phyloP scores from a whole-genome alignment of 2,329 filamentous ascomycete genomes.

The Arthrinium puccinioides region DNA sequence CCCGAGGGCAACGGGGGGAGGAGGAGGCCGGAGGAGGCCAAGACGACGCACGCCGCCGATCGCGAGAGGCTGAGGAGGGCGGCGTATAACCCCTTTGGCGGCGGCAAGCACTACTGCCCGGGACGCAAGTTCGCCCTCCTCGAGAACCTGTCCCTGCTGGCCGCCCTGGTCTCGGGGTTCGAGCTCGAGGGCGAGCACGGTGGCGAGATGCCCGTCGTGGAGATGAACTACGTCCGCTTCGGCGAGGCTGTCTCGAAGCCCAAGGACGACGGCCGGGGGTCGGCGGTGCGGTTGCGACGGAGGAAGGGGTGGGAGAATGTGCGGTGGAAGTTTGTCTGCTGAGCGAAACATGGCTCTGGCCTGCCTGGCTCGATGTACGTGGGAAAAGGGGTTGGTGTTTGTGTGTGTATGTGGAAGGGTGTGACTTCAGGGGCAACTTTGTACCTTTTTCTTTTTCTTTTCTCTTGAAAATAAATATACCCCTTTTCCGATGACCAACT shows the following conservation, averaged over 20 bases:
- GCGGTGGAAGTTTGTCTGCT: constrained; percentile 11
- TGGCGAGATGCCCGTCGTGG: neutral
- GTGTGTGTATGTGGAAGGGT: no score
- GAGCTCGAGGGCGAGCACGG: constrained; percentile 12
- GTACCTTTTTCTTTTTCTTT: no score
- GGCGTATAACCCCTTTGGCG: constrained; percentile 24
- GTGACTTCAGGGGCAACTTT: no score
- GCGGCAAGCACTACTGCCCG: constrained; percentile 23
- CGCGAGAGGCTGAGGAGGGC: constrained; percentile 1
- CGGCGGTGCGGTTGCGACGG: constrained; percentile 3
- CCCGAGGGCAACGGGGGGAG: neutral
- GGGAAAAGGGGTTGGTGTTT: no score
- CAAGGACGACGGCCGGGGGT: constrained; percentile 1
- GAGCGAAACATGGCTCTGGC: no score
- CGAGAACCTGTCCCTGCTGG: constrained; percentile 18
- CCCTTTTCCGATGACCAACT: no score
- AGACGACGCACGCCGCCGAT: neutral
- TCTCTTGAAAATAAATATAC: no score
- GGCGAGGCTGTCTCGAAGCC: constrained; percentile 9
- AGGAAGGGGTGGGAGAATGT: constrained; percentile 17
- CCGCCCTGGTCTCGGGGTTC: constrained; percentile 14
- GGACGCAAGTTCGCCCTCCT: constrained; percentile 22
- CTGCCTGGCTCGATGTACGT: no score
- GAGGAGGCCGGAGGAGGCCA: neutral
- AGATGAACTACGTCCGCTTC: constrained; percentile 8